Evolutionary conservation across 202 grass and related monocot species (phyloP).

Genomic region (Tripidium arundinaceum): DNA sequence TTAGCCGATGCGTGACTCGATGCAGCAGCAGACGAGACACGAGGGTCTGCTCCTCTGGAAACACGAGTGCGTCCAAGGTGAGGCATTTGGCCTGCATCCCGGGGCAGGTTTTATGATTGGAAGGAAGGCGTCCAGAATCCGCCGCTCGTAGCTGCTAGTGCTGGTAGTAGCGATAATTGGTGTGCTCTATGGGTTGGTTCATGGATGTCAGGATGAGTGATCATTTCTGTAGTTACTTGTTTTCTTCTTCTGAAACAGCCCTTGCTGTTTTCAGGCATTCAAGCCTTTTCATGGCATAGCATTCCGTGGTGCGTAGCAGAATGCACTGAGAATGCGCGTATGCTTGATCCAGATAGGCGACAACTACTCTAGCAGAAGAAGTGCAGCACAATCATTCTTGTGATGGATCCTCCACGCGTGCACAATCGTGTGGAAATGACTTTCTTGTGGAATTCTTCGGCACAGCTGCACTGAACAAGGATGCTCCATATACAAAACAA

Average conservation of each 20-base stretch:
- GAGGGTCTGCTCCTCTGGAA: neutral
- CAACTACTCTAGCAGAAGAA: neutral
- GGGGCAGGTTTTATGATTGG: constrained; percentile 30
- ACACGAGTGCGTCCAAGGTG: neutral
- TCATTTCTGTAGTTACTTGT: neutral
- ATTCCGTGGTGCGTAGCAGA: neutral
- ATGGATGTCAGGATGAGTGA: neutral
- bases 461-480: neutral
- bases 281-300: neutral
- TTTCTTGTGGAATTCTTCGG: too few species aligned
- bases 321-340: neutral
- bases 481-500: neutral
- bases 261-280: neutral
- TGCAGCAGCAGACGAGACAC: neutral
- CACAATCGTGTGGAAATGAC: neutral
- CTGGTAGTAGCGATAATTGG: neutral
- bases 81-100: neutral
- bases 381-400: neutral
- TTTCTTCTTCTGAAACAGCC: neutral
- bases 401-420: neutral
- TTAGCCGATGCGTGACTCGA: neutral
- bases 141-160: neutral
- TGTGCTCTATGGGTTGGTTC: neutral
- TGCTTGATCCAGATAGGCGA: neutral
- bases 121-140: neutral